Base-by-base conservation (phyloP, 2,329 filamentous ascomycete species). In the Aspergillus pseudoglaucus region DNA sequence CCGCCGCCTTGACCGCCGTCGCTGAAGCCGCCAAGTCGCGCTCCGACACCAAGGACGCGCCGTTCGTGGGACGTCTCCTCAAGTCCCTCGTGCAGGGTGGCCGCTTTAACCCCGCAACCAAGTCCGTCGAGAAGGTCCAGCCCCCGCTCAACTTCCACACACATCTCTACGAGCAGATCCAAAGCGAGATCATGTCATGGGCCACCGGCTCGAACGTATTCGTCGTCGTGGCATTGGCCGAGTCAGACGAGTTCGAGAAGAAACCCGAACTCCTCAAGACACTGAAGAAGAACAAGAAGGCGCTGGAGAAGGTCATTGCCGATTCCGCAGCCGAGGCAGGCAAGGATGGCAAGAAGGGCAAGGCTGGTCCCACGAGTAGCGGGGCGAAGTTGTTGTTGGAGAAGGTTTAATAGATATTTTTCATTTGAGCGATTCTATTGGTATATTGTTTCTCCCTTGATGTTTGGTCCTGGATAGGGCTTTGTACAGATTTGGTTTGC, bases 11-110 rank as follows among this genome's bases (percentile, higher is more conserved):
- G 41, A 67, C 81, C 44, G 87, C 90, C 10, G 71, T 85, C 14
- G 81, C 80, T 0, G 64, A 70, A 12, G 66, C 66, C 15, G 70
- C 68, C 14, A 71, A 75, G 46, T 68, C 65, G 22, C 62, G 67
- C 39, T 58, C 64, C 6, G 65, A 74, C 47, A 69, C 87, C 47
- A 82, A 85, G n/a, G 73, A 79, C 44, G 77, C 79, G 3, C 81
- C 85, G 7, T 76, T 74, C 22, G 86, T 83, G 37, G 89, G 88
- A 14, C 85, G 89, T 50, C 86, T 96, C 84, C 79, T 97, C 60
- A 96, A 95, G 74, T 86, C 86, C 0, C 79, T 98, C 6, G 90
- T 96, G 20, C 85, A 89, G 47, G 93, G 93, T 38, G 93, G 94
- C 22, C 84, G 83, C 49, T 98, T 87, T 64, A 89, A 97, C 68